Percentiles rank a stretch among this genome's conserved stretches.
Evolutionary conservation across 352 stramenopile species (phyloP).

Genomic region (Phytophthora chlamydospora): DNA sequence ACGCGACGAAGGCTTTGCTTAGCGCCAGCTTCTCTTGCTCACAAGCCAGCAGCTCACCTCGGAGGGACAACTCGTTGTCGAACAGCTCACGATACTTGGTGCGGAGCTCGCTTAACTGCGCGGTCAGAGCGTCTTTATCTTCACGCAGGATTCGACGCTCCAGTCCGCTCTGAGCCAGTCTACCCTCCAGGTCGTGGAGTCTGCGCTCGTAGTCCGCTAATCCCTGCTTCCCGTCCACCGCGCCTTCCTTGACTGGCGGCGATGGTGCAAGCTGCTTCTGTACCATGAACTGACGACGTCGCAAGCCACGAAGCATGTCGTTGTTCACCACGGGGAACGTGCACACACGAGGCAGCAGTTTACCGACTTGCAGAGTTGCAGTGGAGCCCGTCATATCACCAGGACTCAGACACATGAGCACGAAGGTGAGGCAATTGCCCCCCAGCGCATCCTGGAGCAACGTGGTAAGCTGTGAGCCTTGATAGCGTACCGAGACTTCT

Average conservation of each 20-base stretch:
- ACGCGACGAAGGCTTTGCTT: conserved; percentile 70
- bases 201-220: conserved; percentile 25
- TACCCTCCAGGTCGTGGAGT: conserved; percentile 51
- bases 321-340: conserved; percentile 68
- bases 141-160: conserved; percentile 55
- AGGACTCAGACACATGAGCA: conserved; percentile 45
- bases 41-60: conserved; percentile 60
- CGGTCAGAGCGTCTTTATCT: conserved; percentile 54
- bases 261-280: conserved; percentile 8
- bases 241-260: not conserved
- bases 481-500: conserved; percentile 19
- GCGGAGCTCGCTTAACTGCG: conserved; percentile 52
- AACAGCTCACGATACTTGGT: conserved; percentile 67
- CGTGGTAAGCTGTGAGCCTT: conserved; percentile 42
- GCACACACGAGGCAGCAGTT: conserved; percentile 32
- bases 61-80: conserved; percentile 61
- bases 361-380: conserved; percentile 45
- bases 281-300: conserved; percentile 30
- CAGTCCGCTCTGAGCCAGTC: conserved; percentile 39
- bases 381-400: conserved; percentile 47
- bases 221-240: conserved; percentile 3
- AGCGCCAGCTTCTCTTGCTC: conserved; percentile 76
- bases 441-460: conserved; percentile 56
- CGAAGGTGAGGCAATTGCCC: conserved; percentile 60
- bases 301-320: conserved; percentile 54